These are phyloP conservation scores for Choanephora cucurbitarum DNA, from an alignment of 371 early-diverging fungal species.

Conservation along the genomic window DNA sequence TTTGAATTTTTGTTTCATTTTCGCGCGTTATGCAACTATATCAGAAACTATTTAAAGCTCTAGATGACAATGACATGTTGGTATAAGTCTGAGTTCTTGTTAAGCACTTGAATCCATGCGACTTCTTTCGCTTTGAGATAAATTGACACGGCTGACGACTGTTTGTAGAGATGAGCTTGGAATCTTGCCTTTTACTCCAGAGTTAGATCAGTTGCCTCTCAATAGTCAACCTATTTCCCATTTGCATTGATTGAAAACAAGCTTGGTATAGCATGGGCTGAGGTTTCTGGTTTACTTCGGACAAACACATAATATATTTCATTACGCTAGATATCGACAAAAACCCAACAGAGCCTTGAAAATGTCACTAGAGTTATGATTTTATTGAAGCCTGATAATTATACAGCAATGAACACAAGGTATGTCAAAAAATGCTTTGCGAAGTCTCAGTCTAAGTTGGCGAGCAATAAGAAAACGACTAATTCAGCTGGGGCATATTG, in stretches of 20 bases:
- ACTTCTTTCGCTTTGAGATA: background rate
- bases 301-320: constrained; percentile 29
- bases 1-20: too few species aligned
- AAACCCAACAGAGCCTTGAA: constrained; percentile 10
- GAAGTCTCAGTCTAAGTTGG: too few species aligned
- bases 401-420: constrained; percentile 59
- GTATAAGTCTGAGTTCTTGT: background rate
- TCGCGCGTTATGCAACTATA: constrained; percentile 18
- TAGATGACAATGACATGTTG: constrained; percentile 12
- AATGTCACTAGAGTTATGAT: constrained; percentile 42
- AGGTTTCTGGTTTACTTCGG: constrained; percentile 17
- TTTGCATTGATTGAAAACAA: constrained; percentile 37
- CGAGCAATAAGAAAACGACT: constrained; percentile 54
- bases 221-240: constrained; percentile 33
- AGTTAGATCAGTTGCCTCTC: constrained; percentile 23
- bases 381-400: constrained; percentile 58
- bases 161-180: constrained; percentile 39
- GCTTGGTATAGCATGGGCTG: constrained; percentile 31
- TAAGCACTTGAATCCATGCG: too few species aligned
- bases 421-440: too few species aligned
- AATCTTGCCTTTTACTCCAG: constrained; percentile 23
- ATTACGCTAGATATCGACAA: background rate
- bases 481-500: constrained; percentile 26
- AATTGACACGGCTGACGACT: background rate
- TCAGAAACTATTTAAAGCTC: constrained; percentile 6